Base-by-base conservation (phyloP, 1,284 basidiomycete genomes). In the Coniophora puteana region DNA sequence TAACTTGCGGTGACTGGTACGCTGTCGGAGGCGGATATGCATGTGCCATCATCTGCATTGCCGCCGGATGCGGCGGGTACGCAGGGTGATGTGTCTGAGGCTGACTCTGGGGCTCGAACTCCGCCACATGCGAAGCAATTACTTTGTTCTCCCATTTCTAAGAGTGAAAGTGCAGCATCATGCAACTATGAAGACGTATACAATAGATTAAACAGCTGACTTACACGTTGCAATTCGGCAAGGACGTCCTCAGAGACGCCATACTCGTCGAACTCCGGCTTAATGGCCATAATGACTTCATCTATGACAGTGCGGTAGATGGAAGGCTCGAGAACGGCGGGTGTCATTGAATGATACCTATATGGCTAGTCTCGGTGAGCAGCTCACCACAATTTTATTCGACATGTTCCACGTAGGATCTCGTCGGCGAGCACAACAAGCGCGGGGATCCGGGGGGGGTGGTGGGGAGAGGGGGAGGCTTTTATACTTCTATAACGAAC, bases 121-220 rank as follows among this genome's bases (percentile, higher is more conserved):
- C 92, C 44, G 94, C 94, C 13, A 96, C 94, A 54, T 89, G 84
- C 1, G 93, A 94, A 11, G 85, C 86, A 23, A 96, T 78, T 27
- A 98, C 83, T 65, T 95, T 95, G 56, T 75, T 76, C 62, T 97
- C 89, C 94, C 94, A 98, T 82, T 90, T 92, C 87, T 95, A 59
- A 29, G 49, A 44, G 28, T 38, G 59, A 29, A 49, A 44, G 28
- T 38, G 37, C 13, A 47, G 49, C 35, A 62, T 44, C 32, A 49
- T n/a, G n/a, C n/a, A n/a, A n/a, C 30, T 37, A 29, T 32, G 18
- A 39, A 27, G 39, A 43, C 34, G 16, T 34, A 42, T 38, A 36
- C 16, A 33, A 38, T 22, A 42, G 37, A 41, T 16, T 38, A 43
- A 29, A 20, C 8, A 28, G 38, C 36, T 46, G 49, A 76, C 89